A percentile compares a stretch with the other conserved stretches of the same genome.
Evolutionary conservation across 306 rosid genomes (phyloP).

Genomic region (Carpinus viminea): DNA sequence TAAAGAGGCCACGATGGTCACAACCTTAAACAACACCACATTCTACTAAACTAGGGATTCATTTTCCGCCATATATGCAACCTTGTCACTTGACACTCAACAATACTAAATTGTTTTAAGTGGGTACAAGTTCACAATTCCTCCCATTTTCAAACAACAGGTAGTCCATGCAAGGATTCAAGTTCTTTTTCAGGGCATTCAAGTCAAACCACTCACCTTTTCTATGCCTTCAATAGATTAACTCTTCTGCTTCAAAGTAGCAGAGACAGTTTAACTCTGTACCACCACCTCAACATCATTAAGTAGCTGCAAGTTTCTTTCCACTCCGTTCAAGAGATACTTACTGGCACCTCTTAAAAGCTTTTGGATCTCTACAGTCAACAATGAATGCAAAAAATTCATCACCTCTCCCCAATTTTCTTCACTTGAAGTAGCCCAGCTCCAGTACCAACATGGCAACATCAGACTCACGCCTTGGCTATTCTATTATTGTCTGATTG

Average conservation of each 20-base stretch:
- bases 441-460: slow-evolving; percentile 90
- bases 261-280: slow-evolving; percentile 93
- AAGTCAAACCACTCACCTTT: slow-evolving; percentile 55
- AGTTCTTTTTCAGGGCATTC: slow-evolving; percentile 27
- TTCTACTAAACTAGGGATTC: too few species aligned
- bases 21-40: too few species aligned
- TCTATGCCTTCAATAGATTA: slow-evolving; percentile 94
- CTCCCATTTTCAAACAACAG: neutral
- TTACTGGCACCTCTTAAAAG: slow-evolving; percentile 87
- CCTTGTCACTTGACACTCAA: too few species aligned
- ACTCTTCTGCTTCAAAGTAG: slow-evolving; percentile 91
- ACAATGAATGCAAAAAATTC: slow-evolving; percentile 79
- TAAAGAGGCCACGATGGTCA: too few species aligned
- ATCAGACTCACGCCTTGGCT: slow-evolving; percentile 91
- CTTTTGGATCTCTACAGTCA: slow-evolving; percentile 90
- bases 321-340: slow-evolving; percentile 86
- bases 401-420: slow-evolving; percentile 67
- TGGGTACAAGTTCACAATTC: neutral
- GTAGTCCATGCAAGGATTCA: slow-evolving; percentile 21
- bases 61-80: too few species aligned
- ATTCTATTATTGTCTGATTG: slow-evolving; percentile 88
- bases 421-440: slow-evolving; percentile 91
- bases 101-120: too few species aligned
- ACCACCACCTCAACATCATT: slow-evolving; percentile 72
- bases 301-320: slow-evolving; percentile 86